Evolutionary conservation across 371 early-diverging fungal species (phyloP).

Genomic region (Nematocida ausubeli): DNA sequence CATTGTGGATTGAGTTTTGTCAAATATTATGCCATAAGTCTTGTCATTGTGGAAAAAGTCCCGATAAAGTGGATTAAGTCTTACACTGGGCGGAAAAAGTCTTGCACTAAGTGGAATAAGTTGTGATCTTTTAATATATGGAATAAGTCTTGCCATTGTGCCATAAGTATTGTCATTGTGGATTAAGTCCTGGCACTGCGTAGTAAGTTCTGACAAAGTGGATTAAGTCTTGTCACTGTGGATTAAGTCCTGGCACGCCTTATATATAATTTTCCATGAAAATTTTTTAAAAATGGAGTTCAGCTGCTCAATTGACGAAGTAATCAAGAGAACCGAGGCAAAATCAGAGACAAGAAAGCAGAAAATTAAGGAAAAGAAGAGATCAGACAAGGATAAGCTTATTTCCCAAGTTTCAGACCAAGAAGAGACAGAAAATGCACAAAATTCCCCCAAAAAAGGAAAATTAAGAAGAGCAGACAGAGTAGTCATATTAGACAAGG

Average conservation of each 20-base stretch:
- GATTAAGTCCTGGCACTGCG: too few species aligned
- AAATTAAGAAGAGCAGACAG: constrained; percentile 29
- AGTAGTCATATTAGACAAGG: constrained; percentile 15
- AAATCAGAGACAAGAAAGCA: constrained; percentile 14
- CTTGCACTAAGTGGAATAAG: too few species aligned
- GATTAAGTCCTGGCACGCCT: too few species aligned
- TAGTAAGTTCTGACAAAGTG: too few species aligned
- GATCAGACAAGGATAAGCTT: not conserved
- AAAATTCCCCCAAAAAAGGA: not conserved
- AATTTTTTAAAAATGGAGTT: constrained; percentile 22
- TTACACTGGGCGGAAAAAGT: too few species aligned
- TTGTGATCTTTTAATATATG: too few species aligned
- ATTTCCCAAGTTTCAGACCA: not conserved
- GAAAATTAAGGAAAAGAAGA: constrained; percentile 24
- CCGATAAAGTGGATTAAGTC: not conserved
- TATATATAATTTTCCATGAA: not conserved
- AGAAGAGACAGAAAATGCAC: not conserved
- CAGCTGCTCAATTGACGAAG: constrained; percentile 48
- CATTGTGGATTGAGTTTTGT: too few species aligned
- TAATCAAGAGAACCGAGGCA: constrained; percentile 1
- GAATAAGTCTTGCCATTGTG: too few species aligned
- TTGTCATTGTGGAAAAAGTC: not conserved
- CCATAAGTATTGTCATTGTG: too few species aligned
- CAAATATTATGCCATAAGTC: not conserved
- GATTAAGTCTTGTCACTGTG: too few species aligned